phyloP scores from a whole-genome alignment of 2,329 filamentous ascomycete species.

The Hymenoscyphus salicellus region DNA sequence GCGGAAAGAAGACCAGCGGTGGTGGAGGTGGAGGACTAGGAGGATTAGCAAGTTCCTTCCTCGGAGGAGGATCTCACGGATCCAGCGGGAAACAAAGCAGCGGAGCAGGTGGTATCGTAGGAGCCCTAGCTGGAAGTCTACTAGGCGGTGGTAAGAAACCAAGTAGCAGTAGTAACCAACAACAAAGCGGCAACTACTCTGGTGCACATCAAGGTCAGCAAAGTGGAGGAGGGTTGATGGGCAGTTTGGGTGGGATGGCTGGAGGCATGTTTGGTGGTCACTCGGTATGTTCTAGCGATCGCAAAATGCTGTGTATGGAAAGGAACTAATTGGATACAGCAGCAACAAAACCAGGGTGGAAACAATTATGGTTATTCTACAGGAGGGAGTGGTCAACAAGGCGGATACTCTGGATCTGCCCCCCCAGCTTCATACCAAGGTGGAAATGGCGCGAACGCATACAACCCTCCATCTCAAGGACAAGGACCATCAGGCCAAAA shows the following conservation, averaged over 20 bases:
- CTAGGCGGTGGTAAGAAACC: conserved; percentile 48
- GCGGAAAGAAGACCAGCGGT: conserved; percentile 31
- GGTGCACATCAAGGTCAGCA: conserved; percentile 30
- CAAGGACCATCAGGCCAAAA: conserved; percentile 11
- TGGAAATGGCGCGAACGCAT: conserved; percentile 20
- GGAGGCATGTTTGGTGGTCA: conserved; percentile 20
- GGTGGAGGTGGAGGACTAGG: conserved; percentile 29
- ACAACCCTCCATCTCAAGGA: conserved; percentile 20
- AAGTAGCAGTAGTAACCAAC: conserved; percentile 28
- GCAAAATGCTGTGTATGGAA: neutral
- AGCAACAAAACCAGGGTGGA: conserved; percentile 34
- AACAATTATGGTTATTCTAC: conserved; percentile 61
- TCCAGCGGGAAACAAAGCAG: conserved; percentile 20
- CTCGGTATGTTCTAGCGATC: conserved; percentile 18
- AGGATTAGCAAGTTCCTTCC: conserved; percentile 38
- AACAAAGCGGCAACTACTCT: conserved; percentile 41
- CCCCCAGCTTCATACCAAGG: conserved; percentile 61
- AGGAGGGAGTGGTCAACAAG: conserved; percentile 38
- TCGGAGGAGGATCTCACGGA: conserved; percentile 30
- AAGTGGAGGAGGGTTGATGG: conserved; percentile 31
- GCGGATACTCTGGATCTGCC: conserved; percentile 58
- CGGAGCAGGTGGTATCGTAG: conserved; percentile 36
- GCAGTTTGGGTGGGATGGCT: conserved; percentile 30
- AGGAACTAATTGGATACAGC: conserved; percentile 19
- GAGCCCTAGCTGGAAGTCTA: conserved; percentile 50